Conservation (phyloP, 2,329 filamentous ascomycete genomes). For the Eutypella sp. region DNA sequence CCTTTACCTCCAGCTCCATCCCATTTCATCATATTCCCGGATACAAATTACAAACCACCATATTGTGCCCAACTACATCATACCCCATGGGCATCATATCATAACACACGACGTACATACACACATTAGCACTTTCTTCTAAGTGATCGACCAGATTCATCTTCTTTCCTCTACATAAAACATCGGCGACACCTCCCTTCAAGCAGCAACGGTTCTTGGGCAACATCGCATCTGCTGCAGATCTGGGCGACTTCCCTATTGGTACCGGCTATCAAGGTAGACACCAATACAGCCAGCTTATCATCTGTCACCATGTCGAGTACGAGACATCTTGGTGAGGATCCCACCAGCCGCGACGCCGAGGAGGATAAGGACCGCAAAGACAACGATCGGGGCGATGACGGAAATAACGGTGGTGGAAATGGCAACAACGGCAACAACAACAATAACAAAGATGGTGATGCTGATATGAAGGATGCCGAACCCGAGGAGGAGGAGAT, state of each 20-base stretch:
- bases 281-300: too few relatives aligned
- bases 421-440: slow-evolving; percentile 46
- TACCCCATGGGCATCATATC: too few relatives aligned
- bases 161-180: too few relatives aligned
- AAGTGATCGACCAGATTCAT: too few relatives aligned
- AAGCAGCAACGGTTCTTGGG: background rate
- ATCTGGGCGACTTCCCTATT: background rate
- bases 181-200: background rate
- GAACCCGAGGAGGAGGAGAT: slow-evolving; percentile 71
- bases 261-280: too few relatives aligned
- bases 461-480: slow-evolving; percentile 89
- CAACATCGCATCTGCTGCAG: background rate
- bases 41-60: too few relatives aligned
- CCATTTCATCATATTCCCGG: too few relatives aligned
- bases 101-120: too few relatives aligned
- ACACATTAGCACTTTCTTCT: too few relatives aligned
- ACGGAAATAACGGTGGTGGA: slow-evolving; percentile 54
- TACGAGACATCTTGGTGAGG: slow-evolving; percentile 21
- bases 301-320: slow-evolving; percentile 28
- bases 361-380: slow-evolving; percentile 47
- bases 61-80: too few relatives aligned
- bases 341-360: slow-evolving; percentile 21
- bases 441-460: slow-evolving; percentile 59
- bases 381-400: slow-evolving; percentile 46
- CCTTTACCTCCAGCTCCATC: too few relatives aligned